Base-by-base conservation (phyloP, 192 early-diverging fungal genomes). In the Coemansia pectinata region DNA sequence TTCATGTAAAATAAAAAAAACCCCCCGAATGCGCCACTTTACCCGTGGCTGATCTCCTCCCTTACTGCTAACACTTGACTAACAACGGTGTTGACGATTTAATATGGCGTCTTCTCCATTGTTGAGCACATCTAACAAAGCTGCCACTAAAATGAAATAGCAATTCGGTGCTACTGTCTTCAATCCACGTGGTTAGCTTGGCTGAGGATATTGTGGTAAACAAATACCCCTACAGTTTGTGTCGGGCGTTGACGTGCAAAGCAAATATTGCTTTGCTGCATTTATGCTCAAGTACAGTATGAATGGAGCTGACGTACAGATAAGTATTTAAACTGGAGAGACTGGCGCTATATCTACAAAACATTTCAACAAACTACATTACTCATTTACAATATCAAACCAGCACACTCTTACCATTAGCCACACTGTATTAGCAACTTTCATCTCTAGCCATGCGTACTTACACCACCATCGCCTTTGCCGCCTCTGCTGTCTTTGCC, bases 381-480 rank as follows among this genome's bases (percentile, higher is more conserved):
- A 4, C 23, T 39, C n/a, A 19, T 36, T 12, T 27, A 39, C 47
- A 31, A 8, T 4, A 53, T 41, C 3, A 39, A 6, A 62, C 3
- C 34, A 62, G 2, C 29, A 17, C 50, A 14, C 10, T 60, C 17
- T 57, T 31, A 60, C 15, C 3, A 21, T 9, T 10, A 50, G 47
- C 47, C 8, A 50, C n/a, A 9, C 8, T 50, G 23, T 8, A 61
- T 31, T 45, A 33, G 23, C 62, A 71, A n/a, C n/a, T 40, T 40
- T 57, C 4, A 66, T 23, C 34, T 40, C 21, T 55, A 52, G 66
- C 27, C 61, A 82, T 82, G 79, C 79, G 79, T 47, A 62, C 74
- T 42, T 72, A 74, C 52, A 70, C 79, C 47, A 65, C 79, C 44
- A 58, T 82, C 41, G 31, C 70, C 66, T 57, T 74, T 65, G 74